Evolutionary conservation across 768 basidiomycete species (phyloP), one percentile per base, ranked within the genome.

Genomic region (Boletus patriciae): DNA sequence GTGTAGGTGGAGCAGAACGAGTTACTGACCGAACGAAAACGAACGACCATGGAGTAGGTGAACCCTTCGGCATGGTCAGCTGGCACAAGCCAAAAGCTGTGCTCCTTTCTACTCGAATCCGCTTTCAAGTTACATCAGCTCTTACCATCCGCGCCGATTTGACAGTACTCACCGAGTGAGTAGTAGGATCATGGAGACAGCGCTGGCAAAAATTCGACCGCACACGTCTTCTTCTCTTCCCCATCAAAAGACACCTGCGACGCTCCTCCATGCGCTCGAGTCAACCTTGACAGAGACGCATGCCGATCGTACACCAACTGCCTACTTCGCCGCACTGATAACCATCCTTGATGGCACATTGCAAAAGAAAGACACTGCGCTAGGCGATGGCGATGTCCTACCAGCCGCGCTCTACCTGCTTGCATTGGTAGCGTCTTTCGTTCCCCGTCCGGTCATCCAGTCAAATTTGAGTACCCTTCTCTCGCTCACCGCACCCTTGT

Each of bases 241-340:
- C 1, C 91, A 96, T 67, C 94, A 98, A 76, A 92, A 92, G 70
- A 82, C 88, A 54, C 93, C 94, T 6, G 96, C 95, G 27, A 84
- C 82, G 45, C 83, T 98, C 23, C 81, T 98, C 43, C 74, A 80
- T 54, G 95, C 94, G 3, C 78, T 98, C 62, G 96, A 98, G 73
- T 80, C 85, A 16, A 92, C 87, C 40, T 82, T 87, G 62, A 75
- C 79, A 62, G 89, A 92, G 64, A 86, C 88, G 64, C 77, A 76
- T 58, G 78, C 86, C 9, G 85, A 88, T 51, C 73, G 76, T 40
- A 80, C 88, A 9, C 80, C 95, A 8, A 94, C 93, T 1, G 96
- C 97, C 31, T 98, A 98, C 77, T 97, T 95, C 73, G 92, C 94
- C n/a, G 88, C 90, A 4, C 79, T 96, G 56, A 76, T 92, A 47